Evolutionary conservation across 164 flowering plant genomes (phyloP), one percentile per base, ranked within the genome.

Genomic region (Sextonia rubra): DNA sequence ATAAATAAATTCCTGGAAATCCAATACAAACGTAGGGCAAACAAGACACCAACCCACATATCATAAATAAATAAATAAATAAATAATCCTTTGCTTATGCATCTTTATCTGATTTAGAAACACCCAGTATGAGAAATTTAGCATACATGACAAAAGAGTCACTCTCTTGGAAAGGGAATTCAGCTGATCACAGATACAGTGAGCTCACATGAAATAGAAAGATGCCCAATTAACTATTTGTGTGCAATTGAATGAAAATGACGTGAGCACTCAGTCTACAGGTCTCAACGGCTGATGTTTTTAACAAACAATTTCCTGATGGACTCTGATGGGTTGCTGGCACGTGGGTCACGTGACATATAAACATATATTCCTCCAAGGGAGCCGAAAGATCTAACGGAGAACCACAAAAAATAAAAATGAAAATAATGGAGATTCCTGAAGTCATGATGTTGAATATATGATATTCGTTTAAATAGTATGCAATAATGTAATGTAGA

Each of bases 71-170:
- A 37, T 37, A 37, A 1, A 37, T 5, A 37, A 37, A 0, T 5
- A 37, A 7, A 37, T 8, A 7, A 20, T 26, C 48, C 24, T 14
- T 7, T 12, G 22, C 63, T 37, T 0, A 55, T 47, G 25, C 29
- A 20, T 69, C 61, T 64, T 26, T 18, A 69, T 55, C 64, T 69
- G 47, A 26, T 56, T 49, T 55, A 3, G 44, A 24, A 62, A 73
- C 12, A 6, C 32, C 62, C 44, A 44, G 56, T 27, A 48, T 64
- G 37, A 29, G 18, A 37, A 37, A 37, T 37, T 37, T 37, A 37
- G 44, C 44, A 23, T 5, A 17, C 63, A 68, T 37, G 75, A 74
- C 80, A 74, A 71, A 74, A 72, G 49, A 37, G 77, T 78, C 75
- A 37, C 25, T 37, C 69, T 78, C 80, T 74, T 47, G 47, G 67